A percentile compares a stretch with the other conserved stretches of the same genome.
These are phyloP conservation scores for Penicillium sp. DNA, from an alignment of 2,329 filamentous ascomycete genomes.

Conservation along the genomic window DNA sequence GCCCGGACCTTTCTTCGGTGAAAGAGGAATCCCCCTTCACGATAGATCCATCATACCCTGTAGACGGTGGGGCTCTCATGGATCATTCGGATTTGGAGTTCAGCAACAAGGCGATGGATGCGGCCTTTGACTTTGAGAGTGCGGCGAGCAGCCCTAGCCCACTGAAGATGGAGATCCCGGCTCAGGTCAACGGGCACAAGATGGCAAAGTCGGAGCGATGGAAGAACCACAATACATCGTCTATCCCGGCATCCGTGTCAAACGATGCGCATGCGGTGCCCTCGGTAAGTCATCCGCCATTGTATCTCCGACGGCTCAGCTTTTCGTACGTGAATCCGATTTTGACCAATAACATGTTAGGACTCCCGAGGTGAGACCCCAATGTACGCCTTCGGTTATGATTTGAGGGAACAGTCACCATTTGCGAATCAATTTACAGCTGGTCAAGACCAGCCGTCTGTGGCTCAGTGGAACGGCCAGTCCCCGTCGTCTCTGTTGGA, in stretches of 20 bases:
- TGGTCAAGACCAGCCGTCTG: slow-evolving; percentile 28
- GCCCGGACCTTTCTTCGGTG: slow-evolving; percentile 29
- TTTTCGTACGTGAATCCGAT: neutral
- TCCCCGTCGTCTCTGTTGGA: slow-evolving; percentile 42
- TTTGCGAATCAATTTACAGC: slow-evolving; percentile 26
- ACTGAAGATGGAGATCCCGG: slow-evolving; percentile 27
- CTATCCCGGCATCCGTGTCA: slow-evolving; percentile 5
- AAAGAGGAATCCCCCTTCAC: slow-evolving; percentile 39
- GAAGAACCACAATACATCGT: slow-evolving; percentile 20
- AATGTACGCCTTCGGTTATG: slow-evolving; percentile 30
- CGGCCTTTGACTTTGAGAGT: slow-evolving; percentile 45
- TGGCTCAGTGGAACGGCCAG: slow-evolving; percentile 35
- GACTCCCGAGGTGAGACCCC: slow-evolving; percentile 20
- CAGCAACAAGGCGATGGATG: slow-evolving; percentile 45
- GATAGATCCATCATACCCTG: slow-evolving; percentile 31
- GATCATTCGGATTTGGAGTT: slow-evolving; percentile 37
- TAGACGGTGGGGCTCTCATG: slow-evolving; percentile 28
- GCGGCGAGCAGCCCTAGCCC: slow-evolving; percentile 44
- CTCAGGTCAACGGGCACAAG: slow-evolving; percentile 20
- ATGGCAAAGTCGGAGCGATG: slow-evolving; percentile 23
- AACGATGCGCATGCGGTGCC: slow-evolving; percentile 16
- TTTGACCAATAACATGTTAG: slow-evolving; percentile 15
- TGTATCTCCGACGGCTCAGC: too few species aligned
- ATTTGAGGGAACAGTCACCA: slow-evolving; percentile 32
- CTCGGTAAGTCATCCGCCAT: slow-evolving; percentile 22